A percentile compares a stretch with the other conserved stretches of the same genome.
These are phyloP conservation scores for Hymenochaete sp. DNA, from an alignment of 1,284 basidiomycete species.

Conservation along the genomic window DNA sequence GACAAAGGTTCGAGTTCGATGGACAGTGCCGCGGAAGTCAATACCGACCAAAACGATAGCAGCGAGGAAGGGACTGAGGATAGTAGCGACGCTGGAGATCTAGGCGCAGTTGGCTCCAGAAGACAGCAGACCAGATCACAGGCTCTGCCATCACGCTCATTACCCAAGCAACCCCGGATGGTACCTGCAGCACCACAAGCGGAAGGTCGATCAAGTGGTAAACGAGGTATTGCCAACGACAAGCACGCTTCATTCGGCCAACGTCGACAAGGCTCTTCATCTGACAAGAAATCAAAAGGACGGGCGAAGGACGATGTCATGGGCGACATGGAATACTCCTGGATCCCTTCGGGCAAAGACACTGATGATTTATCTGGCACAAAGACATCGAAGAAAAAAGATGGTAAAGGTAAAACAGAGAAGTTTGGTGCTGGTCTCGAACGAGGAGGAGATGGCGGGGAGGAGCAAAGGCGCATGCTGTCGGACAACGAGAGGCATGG, in stretches of 20 bases:
- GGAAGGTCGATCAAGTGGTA: slow-evolving; percentile 4
- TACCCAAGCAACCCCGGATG: slow-evolving; percentile 32
- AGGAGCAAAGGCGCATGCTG: slow-evolving; percentile 59
- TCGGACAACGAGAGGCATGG: slow-evolving; percentile 57
- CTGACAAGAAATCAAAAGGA: slow-evolving; percentile 11
- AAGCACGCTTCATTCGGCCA: slow-evolving; percentile 58
- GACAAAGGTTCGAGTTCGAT: slow-evolving; percentile 71
- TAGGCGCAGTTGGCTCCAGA: slow-evolving; percentile 24
- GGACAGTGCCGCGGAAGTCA: slow-evolving; percentile 29
- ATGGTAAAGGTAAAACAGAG: slow-evolving; percentile 57
- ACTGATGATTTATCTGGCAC: slow-evolving; percentile 26
- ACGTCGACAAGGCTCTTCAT: slow-evolving; percentile 34
- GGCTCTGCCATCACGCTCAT: slow-evolving; percentile 42
- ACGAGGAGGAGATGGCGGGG: slow-evolving; percentile 57
- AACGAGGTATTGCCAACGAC: neutral
- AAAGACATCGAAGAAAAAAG: slow-evolving; percentile 30
- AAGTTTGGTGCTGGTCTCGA: slow-evolving; percentile 81
- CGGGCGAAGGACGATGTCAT: slow-evolving; percentile 33
- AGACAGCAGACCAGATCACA: slow-evolving; percentile 34
- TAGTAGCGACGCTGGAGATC: slow-evolving; percentile 48
- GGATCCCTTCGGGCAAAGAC: slow-evolving; percentile 38
- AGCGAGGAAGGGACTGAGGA: slow-evolving; percentile 31
- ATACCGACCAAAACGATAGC: slow-evolving; percentile 30
- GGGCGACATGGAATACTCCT: slow-evolving; percentile 54
- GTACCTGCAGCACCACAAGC: slow-evolving; percentile 30